Conservation (phyloP, 2,329 filamentous ascomycete species). For the Hypoxylon sp. region DNA sequence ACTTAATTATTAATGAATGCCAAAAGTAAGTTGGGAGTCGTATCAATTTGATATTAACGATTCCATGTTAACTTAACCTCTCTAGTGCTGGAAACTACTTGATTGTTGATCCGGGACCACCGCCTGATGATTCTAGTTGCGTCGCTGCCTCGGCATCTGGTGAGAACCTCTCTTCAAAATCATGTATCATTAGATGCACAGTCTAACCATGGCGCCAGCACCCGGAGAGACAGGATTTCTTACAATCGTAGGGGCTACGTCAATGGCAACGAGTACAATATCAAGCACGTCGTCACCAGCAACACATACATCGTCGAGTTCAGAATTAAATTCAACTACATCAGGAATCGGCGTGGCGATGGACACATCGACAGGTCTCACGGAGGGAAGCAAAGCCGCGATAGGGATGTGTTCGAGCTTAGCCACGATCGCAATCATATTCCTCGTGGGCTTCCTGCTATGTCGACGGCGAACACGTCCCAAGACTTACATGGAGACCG, state of each 20-base stretch:
- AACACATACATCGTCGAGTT: slow-evolving; percentile 13
- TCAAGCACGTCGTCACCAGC: slow-evolving; percentile 10
- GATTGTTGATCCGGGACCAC: slow-evolving; percentile 42
- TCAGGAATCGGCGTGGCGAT: slow-evolving; percentile 31
- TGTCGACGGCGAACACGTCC: slow-evolving; percentile 44
- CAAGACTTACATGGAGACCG: slow-evolving; percentile 33
- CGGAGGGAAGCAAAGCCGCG: slow-evolving; percentile 54
- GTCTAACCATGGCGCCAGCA: neutral
- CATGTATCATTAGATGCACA: too few relatives aligned
- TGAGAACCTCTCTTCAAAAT: too few relatives aligned
- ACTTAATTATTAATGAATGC: slow-evolving; percentile 60
- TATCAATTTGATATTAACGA: too few relatives aligned
- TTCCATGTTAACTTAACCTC: neutral
- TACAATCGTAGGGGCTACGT: slow-evolving; percentile 4
- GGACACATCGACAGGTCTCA: slow-evolving; percentile 40
- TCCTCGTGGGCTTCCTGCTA: slow-evolving; percentile 50
- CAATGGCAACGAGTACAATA: slow-evolving; percentile 10
- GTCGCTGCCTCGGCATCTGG: neutral
- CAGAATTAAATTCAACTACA: slow-evolving; percentile 31
- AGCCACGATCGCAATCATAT: slow-evolving; percentile 50
- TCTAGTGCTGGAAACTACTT: slow-evolving; percentile 40
- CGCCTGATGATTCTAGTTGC: slow-evolving; percentile 12
- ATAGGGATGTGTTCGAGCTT: slow-evolving; percentile 55
- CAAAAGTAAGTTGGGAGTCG: slow-evolving; percentile 56
- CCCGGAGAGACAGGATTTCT: neutral